Percentiles rank a stretch among this genome's conserved stretches.
Evolutionary conservation across 345 rosid genomes (phyloP).

Genomic region (Hibiscus tridactylites): DNA sequence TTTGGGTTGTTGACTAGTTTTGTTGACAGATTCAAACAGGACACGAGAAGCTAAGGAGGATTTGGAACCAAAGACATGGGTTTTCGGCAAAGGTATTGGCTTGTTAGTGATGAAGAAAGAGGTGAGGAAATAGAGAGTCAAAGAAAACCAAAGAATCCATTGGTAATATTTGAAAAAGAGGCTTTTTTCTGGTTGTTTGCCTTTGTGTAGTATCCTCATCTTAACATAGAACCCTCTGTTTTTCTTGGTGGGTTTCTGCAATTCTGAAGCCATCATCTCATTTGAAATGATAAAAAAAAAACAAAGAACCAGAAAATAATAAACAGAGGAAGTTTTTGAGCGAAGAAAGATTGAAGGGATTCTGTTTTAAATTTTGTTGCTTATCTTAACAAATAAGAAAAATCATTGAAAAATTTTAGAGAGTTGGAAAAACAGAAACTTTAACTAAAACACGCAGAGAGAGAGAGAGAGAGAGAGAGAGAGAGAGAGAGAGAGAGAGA

Average conservation of each 20-base stretch:
- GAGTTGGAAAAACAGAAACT: constrained; percentile 3
- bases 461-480: constrained; percentile 2
- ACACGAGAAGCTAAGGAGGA: constrained; percentile 51
- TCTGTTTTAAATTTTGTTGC: neutral
- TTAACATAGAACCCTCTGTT: constrained; percentile 36
- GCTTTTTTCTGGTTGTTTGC: constrained; percentile 36
- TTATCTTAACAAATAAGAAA: neutral
- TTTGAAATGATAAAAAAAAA: constrained; percentile 16
- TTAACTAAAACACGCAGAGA: too few relatives aligned
- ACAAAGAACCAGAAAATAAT: neutral
- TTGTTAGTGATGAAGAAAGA: constrained; percentile 58
- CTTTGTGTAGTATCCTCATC: constrained; percentile 42
- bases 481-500: constrained; percentile 5
- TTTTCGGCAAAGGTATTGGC: constrained; percentile 34
- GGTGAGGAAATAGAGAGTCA: constrained; percentile 63
- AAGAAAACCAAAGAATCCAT: constrained; percentile 71
- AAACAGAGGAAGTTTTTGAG: neutral
- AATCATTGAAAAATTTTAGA: neutral
- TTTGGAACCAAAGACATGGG: constrained; percentile 31
- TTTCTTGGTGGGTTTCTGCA: constrained; percentile 29
- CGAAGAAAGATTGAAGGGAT: constrained; percentile 1
- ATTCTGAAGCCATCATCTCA: constrained; percentile 38
- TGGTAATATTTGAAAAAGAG: constrained; percentile 55
- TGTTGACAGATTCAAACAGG: constrained; percentile 49
- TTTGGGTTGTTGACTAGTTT: constrained; percentile 22